These are phyloP conservation scores for Alternaria sp. DNA, from an alignment of 2,329 filamentous ascomycete species.

Conservation along the genomic window DNA sequence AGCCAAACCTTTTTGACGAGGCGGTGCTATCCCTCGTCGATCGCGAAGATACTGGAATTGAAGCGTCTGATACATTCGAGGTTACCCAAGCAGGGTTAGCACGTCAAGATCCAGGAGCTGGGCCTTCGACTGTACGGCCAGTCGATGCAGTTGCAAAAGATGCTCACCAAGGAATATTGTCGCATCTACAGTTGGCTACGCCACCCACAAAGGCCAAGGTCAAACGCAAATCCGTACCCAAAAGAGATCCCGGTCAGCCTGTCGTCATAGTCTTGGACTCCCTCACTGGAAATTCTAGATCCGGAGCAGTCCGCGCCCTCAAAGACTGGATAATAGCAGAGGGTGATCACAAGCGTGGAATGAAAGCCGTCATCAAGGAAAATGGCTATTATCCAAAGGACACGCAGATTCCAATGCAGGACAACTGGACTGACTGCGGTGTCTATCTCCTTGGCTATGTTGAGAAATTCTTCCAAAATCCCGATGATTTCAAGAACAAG, in stretches of 20 bases:
- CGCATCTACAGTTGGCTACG: conserved; percentile 13
- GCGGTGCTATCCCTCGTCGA: conserved; percentile 34
- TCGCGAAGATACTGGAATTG: conserved; percentile 18
- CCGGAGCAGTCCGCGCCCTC: conserved; percentile 69
- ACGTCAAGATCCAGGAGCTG: not conserved
- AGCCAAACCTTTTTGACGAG: conserved; percentile 34
- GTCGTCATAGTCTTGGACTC: conserved; percentile 91
- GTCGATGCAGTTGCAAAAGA: conserved; percentile 16
- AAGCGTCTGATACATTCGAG: too few species aligned
- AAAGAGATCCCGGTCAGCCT: conserved; percentile 56
- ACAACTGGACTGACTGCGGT: conserved; percentile 90
- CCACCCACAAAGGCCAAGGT: conserved; percentile 33
- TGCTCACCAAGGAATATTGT: conserved; percentile 6
- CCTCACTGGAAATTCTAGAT: conserved; percentile 66
- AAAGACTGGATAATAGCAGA: conserved; percentile 82
- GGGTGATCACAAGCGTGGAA: conserved; percentile 68
- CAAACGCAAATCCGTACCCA: conserved; percentile 35
- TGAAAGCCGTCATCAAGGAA: conserved; percentile 56
- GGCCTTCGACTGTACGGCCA: conserved; percentile 1
- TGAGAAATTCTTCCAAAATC: conserved; percentile 79
- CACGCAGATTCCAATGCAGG: conserved; percentile 75
- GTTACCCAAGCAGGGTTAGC: not conserved
- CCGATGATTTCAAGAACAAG: conserved; percentile 72
- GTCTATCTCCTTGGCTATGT: conserved; percentile 87
- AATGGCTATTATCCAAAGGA: conserved; percentile 73